Percentiles rank a stretch among this genome's conserved stretches.
Evolutionary conservation across 352 stramenopile species (phyloP).

Genomic region (Aphanomyces invadans): DNA sequence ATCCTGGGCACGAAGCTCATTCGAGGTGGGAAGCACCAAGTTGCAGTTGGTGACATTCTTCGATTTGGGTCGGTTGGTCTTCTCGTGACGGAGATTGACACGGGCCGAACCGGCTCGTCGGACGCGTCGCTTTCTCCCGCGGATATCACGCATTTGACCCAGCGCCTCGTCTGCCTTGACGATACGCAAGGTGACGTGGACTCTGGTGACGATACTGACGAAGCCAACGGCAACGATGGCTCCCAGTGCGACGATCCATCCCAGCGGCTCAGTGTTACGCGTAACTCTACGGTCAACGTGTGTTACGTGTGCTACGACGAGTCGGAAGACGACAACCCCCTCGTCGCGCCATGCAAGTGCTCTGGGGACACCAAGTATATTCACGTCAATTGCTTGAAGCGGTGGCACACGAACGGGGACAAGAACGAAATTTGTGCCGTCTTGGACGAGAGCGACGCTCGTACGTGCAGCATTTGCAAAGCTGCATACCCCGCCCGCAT

Average conservation of each 20-base stretch:
- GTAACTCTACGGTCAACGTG: slow-evolving; percentile 71
- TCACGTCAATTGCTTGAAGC: slow-evolving; percentile 92
- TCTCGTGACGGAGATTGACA: slow-evolving; percentile 81
- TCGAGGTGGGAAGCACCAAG: slow-evolving; percentile 69
- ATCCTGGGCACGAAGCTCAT: slow-evolving; percentile 83
- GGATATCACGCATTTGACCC: slow-evolving; percentile 73
- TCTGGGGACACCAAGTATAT: slow-evolving; percentile 94
- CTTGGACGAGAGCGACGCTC: slow-evolving; percentile 72
- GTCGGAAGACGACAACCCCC: slow-evolving; percentile 79
- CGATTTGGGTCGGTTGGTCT: slow-evolving; percentile 76
- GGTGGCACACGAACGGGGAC: slow-evolving; percentile 89
- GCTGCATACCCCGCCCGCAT: slow-evolving; percentile 76
- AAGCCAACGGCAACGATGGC: slow-evolving; percentile 63
- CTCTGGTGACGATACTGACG: slow-evolving; percentile 78
- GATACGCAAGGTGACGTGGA: slow-evolving; percentile 68
- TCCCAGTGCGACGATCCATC: slow-evolving; percentile 82
- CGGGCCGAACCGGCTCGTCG: slow-evolving; percentile 50
- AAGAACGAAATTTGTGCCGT: slow-evolving; percentile 86
- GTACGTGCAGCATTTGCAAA: slow-evolving; percentile 83
- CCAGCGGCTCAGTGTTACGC: slow-evolving; percentile 52
- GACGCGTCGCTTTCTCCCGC: slow-evolving; percentile 62
- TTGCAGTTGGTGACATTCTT: slow-evolving; percentile 80
- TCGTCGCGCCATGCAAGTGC: slow-evolving; percentile 93
- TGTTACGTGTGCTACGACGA: slow-evolving; percentile 87
- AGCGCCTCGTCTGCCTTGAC: slow-evolving; percentile 75